A percentile compares a stretch with the other conserved stretches of the same genome.
These are phyloP conservation scores for Clavariopsis aquatica DNA, from an alignment of 495 filamentous ascomycete genomes.

Conservation along the genomic window DNA sequence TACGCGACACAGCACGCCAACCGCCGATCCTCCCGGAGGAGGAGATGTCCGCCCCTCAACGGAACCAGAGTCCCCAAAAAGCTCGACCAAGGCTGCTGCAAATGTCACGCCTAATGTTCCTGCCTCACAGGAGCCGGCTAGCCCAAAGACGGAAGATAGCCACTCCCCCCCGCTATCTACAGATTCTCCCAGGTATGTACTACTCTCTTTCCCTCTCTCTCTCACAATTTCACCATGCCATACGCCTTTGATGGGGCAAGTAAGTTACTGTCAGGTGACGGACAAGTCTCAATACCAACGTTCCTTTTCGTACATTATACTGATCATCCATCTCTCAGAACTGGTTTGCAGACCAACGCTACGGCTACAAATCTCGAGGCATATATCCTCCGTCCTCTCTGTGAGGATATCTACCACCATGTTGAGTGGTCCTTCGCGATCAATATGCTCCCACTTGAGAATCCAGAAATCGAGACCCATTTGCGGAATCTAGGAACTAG, in stretches of 20 bases:
- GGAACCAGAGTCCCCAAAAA: background rate
- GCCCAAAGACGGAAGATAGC: no score
- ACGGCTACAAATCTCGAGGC: conserved; percentile 18
- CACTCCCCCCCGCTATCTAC: no score
- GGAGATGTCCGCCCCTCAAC: background rate
- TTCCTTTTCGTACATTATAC: background rate
- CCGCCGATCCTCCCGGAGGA: background rate
- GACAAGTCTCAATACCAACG: no score
- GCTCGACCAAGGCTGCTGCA: background rate
- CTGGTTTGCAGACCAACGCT: background rate
- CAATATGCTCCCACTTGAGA: conserved; percentile 10
- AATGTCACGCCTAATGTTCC: no score
- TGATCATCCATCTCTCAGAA: background rate
- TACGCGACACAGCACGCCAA: background rate
- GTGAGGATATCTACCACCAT: background rate
- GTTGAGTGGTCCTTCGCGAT: conserved; percentile 21
- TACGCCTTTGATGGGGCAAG: no score
- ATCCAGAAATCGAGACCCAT: conserved; percentile 11
- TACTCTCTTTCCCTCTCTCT: no score
- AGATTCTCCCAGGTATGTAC: no score
- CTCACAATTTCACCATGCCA: no score
- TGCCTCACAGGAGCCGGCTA: no score
- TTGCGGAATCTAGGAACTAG: conserved; percentile 1
- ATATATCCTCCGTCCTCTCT: conserved; percentile 16
- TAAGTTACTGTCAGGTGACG: no score